Conservation (phyloP, 352 stramenopile species). For the Pythium chondricola region DNA sequence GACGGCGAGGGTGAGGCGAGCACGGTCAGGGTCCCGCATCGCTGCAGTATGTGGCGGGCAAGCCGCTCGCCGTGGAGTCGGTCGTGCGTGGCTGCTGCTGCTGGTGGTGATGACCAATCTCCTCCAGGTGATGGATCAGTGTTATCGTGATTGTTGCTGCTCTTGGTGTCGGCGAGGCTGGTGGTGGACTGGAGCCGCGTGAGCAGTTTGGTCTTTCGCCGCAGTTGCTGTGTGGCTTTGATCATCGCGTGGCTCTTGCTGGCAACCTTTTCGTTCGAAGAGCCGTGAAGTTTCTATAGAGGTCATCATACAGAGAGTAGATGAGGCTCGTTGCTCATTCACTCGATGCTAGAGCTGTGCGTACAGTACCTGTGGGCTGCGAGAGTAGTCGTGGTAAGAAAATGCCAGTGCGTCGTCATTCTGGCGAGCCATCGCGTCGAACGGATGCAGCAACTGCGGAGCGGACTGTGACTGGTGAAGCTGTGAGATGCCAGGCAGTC, state of each 20-base stretch:
- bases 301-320: no score
- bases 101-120: no score
- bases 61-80: constrained; percentile 33
- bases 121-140: background rate
- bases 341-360: no score
- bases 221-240: constrained; percentile 25
- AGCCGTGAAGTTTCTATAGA: background rate
- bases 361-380: constrained; percentile 20
- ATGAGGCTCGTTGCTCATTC: no score
- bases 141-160: background rate
- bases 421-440: constrained; percentile 32
- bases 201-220: constrained; percentile 29
- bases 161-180: background rate
- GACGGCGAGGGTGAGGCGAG: background rate
- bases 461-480: constrained; percentile 24
- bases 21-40: constrained; percentile 24
- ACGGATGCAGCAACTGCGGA: constrained; percentile 35
- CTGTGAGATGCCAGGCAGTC: constrained; percentile 8
- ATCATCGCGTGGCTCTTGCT: constrained; percentile 29
- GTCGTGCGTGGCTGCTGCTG: constrained; percentile 10
- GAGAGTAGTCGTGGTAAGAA: constrained; percentile 37
- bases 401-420: constrained; percentile 37
- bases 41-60: constrained; percentile 23
- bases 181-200: constrained; percentile 1
- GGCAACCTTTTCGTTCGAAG: constrained; percentile 10